Percentiles rank a stretch among this genome's conserved stretches.
Conservation (phyloP, 2,329 filamentous ascomycete genomes). For the Diaporthe citri region DNA sequence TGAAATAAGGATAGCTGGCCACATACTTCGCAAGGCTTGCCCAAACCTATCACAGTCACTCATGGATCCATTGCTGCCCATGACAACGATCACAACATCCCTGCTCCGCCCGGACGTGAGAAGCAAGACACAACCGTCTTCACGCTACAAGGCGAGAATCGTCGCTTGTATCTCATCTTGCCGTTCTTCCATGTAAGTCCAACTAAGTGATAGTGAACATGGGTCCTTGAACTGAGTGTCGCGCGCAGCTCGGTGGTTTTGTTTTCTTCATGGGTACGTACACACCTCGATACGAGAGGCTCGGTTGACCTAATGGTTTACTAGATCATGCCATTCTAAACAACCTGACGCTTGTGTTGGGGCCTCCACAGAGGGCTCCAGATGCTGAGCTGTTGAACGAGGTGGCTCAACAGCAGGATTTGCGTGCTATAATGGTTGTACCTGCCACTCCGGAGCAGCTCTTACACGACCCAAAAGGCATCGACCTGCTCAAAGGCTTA, state of each 20-base stretch:
- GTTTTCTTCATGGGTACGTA: slow-evolving; percentile 35
- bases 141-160: slow-evolving; percentile 40
- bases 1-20: neutral
- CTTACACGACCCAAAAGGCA: slow-evolving; percentile 40
- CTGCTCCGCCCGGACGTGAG: slow-evolving; percentile 38
- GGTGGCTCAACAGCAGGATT: slow-evolving; percentile 40
- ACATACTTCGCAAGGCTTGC: slow-evolving; percentile 35
- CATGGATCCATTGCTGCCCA: slow-evolving; percentile 42
- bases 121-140: slow-evolving; percentile 42
- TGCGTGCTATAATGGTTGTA: slow-evolving; percentile 39
- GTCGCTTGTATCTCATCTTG: slow-evolving; percentile 42
- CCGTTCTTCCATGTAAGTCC: slow-evolving; percentile 45
- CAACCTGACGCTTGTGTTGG: slow-evolving; percentile 41
- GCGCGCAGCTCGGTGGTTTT: slow-evolving; percentile 42
- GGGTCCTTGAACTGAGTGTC: neutral
- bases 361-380: slow-evolving; percentile 42
- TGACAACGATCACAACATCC: slow-evolving; percentile 41
- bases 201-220: neutral
- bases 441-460: slow-evolving; percentile 42
- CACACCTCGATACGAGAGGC: neutral
- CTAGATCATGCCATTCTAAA: slow-evolving; percentile 42
- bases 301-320: neutral
- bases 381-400: slow-evolving; percentile 41
- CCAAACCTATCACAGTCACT: slow-evolving; percentile 43
- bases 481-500: slow-evolving; percentile 39